Conservation (phyloP, 306 rosid species). For the Luffa acutangula region DNA sequence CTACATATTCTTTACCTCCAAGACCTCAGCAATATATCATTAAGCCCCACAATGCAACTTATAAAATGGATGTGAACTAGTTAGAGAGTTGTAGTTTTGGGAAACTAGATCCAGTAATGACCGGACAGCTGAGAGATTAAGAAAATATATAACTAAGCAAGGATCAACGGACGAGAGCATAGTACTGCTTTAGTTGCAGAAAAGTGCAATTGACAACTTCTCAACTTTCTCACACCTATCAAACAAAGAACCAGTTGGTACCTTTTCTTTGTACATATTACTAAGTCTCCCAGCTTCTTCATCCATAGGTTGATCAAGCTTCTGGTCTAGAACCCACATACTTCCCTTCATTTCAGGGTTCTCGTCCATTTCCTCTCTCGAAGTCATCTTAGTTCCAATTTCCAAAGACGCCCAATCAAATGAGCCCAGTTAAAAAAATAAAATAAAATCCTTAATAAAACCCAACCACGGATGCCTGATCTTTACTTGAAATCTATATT, state of each 20-base stretch:
- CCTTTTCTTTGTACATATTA: slow-evolving; percentile 91
- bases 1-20: not conserved
- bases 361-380: slow-evolving; percentile 46
- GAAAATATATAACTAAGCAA: not conserved
- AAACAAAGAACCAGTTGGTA: slow-evolving; percentile 9
- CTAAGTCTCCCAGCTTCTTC: slow-evolving; percentile 84
- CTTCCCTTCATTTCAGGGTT: slow-evolving; percentile 48
- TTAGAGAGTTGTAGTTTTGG: not conserved
- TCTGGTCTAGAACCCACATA: slow-evolving; percentile 93
- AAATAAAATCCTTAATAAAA: not conserved
- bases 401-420: slow-evolving; percentile 16
- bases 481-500: slow-evolving; percentile 27
- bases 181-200: not conserved
- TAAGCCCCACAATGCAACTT: not conserved
- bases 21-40: not conserved
- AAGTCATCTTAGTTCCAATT: slow-evolving; percentile 37
- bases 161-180: not conserved
- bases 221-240: not conserved
- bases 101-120: not conserved
- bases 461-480: slow-evolving; percentile 17
- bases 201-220: not conserved
- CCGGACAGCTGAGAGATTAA: not conserved
- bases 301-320: slow-evolving; percentile 90
- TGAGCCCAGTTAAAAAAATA: not conserved
- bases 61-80: not conserved